Base-by-base conservation (phyloP, 805 yeast species). In the Barnettozyma pratensis region DNA sequence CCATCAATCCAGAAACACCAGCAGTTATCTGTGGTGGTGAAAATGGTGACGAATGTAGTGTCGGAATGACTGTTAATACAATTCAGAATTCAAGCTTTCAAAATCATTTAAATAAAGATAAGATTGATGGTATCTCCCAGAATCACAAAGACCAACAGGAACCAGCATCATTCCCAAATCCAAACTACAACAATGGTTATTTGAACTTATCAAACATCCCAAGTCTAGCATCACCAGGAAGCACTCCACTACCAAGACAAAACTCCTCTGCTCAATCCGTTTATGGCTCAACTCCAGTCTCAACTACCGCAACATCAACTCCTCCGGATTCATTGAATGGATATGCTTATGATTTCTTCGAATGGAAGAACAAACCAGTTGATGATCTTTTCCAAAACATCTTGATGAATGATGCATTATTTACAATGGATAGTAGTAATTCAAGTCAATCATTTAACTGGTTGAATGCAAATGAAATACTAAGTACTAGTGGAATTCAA, bases 281-380 rank as follows among this genome's bases (percentile, higher is more conserved):
- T 19, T 19, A 2, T 19, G 19, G 19, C 19, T 19, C 19, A 19
- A 35, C n/a, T 10, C 37, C 29, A 9, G 25, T 9, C 14, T 26
- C 45, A 27, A 35, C 26, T 14, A 19, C 37, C n/a, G 28, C 8
- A 7, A 28, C 43, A 8, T 30, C 49, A 10, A n/a, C 41, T n/a
- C 10, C 37, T 30, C 36, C 45, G n/a, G 41, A 25, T 8, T 28
- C 39, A 10, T 14, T 27, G 11, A 9, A 14, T 12, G 7, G 28
- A 5, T 40, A 44, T 3, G 27, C 19, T 6, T 45, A 41, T 38
- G 52, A 46, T 37, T 51, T 51, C 25, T 49, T 51, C 14, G 52
- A 46, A 19, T 51, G 54, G 54, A 51, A 47, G 35, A 49, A 45
- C 28, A 52, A 52, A 19, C 41, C 50, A 7, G 53, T 52, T 30